A percentile compares a stretch with the other conserved stretches of the same genome.
Evolutionary conservation across 139 green algal genomes (phyloP).

Genomic region (Klebsormidium nitens): DNA sequence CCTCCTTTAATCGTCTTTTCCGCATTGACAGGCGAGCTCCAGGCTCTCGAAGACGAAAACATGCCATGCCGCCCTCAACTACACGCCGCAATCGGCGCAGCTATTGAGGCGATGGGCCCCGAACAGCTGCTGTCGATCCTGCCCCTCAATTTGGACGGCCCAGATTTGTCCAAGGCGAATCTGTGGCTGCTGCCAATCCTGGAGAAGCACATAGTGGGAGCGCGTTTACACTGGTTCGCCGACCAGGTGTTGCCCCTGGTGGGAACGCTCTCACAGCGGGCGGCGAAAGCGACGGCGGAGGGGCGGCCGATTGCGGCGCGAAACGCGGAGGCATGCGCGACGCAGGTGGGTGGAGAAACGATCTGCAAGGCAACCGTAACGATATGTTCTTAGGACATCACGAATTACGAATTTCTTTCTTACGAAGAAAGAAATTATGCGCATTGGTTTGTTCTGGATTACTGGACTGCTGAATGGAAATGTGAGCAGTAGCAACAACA

Average conservation of each 20-base stretch:
- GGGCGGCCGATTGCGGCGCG: neutral
- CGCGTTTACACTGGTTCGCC: constrained; percentile 30
- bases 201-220: constrained; percentile 52
- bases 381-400: too few species aligned
- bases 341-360: constrained; percentile 7
- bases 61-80: constrained; percentile 20
- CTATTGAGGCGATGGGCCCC: constrained; percentile 59
- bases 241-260: constrained; percentile 65
- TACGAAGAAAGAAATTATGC: too few species aligned
- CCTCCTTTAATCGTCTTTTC: too few species aligned
- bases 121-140: constrained; percentile 29
- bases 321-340: neutral
- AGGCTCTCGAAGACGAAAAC: too few species aligned
- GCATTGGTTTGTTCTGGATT: too few species aligned
- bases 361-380: too few species aligned
- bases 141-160: constrained; percentile 35
- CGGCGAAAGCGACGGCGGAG: constrained; percentile 1
- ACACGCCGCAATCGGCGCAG: constrained; percentile 60
- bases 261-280: constrained; percentile 42
- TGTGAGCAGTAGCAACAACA: too few species aligned
- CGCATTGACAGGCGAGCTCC: too few species aligned
- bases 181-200: constrained; percentile 90
- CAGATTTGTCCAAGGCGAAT: constrained; percentile 45
- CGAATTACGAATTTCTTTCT: too few species aligned
- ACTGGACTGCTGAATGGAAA: too few species aligned